Percentiles rank a stretch among this genome's conserved stretches.
These are phyloP conservation scores for Yarrowia galli DNA, from an alignment of 1,139 yeast genomes.

Conservation along the genomic window DNA sequence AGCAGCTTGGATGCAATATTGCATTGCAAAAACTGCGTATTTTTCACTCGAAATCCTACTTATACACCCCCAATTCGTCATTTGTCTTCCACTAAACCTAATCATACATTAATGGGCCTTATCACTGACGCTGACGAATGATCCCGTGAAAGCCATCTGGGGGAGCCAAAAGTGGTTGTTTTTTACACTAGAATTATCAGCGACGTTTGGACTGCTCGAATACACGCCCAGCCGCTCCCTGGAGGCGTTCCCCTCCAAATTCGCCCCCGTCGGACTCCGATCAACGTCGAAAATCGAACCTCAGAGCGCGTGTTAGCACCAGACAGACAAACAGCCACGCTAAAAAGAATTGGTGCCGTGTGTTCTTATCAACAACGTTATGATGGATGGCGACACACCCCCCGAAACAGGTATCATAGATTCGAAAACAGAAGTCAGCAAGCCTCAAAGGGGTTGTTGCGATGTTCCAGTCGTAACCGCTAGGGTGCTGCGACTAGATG, in stretches of 20 bases:
- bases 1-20: no score
- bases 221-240: no score
- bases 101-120: slow-evolving; percentile 21
- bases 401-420: neutral
- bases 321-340: slow-evolving; percentile 13
- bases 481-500: no score
- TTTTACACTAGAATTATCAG: neutral
- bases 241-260: no score
- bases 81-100: slow-evolving; percentile 4
- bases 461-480: no score
- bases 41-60: no score
- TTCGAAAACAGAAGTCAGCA: neutral
- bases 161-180: neutral
- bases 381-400: neutral
- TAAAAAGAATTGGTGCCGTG: slow-evolving; percentile 11
- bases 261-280: neutral
- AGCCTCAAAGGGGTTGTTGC: no score
- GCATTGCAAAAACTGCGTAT: no score
- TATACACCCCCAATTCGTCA: neutral
- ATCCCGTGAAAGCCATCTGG: neutral
- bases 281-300: neutral
- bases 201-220: neutral
- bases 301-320: neutral
- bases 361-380: slow-evolving; percentile 3
- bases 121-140: slow-evolving; percentile 22